Conservation (phyloP, 73 alveolate species). For the Tetrahymena malaccensis region DNA sequence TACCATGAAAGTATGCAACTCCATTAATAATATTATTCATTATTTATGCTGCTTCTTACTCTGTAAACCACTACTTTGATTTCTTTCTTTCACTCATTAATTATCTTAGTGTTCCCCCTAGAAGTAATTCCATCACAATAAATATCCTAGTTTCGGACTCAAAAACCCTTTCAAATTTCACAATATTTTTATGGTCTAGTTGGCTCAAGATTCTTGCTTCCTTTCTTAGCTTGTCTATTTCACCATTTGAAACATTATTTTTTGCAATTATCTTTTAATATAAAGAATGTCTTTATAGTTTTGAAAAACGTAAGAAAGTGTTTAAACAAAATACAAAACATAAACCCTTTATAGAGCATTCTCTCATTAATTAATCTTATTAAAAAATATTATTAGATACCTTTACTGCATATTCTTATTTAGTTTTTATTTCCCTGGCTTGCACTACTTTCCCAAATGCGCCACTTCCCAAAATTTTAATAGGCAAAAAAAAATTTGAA, state of each 20-base stretch:
- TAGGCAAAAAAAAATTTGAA: slow-evolving; percentile 36
- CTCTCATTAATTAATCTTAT: too few relatives aligned
- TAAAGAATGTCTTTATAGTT: background rate
- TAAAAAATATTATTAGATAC: background rate
- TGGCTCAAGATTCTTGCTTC: slow-evolving; percentile 54
- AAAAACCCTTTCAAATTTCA: slow-evolving; percentile 56
- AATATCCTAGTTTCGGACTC: slow-evolving; percentile 30
- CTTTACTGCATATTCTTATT: slow-evolving; percentile 51
- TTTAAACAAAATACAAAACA: too few relatives aligned
- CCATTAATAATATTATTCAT: slow-evolving; percentile 52
- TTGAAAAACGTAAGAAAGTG: background rate
- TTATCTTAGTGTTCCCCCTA: slow-evolving; percentile 51
- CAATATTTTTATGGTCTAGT: slow-evolving; percentile 63
- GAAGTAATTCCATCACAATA: slow-evolving; percentile 60
- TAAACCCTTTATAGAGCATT: too few relatives aligned
- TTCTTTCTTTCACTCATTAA: slow-evolving; percentile 8
- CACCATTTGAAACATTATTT: slow-evolving; percentile 31
- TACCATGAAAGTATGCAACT: slow-evolving; percentile 52
- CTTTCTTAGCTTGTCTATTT: slow-evolving; percentile 41
- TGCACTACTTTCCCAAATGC: slow-evolving; percentile 65
- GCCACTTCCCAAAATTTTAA: slow-evolving; percentile 56
- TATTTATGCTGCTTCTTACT: slow-evolving; percentile 49
- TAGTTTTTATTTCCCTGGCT: slow-evolving; percentile 50
- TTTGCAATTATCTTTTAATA: slow-evolving; percentile 11
- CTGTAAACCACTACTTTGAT: slow-evolving; percentile 43